Base-by-base conservation (phyloP, 345 rosid genomes). In the Anacardium occidentale region DNA sequence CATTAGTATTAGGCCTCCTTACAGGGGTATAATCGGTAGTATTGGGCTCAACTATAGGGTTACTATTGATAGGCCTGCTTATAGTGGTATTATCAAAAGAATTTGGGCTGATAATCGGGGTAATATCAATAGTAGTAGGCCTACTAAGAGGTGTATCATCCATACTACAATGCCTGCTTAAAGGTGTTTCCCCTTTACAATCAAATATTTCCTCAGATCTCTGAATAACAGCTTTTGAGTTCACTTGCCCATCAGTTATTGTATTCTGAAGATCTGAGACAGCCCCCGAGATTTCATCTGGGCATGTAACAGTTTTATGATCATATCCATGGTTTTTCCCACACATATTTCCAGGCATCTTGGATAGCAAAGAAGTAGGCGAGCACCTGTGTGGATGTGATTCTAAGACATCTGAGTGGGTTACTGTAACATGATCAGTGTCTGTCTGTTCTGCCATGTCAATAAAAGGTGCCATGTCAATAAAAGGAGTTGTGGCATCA, bases 401-500 rank as follows among this genome's bases (percentile, higher is more conserved):
- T 52, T 81, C 85, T 7, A 57, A 63, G 72, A 65, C 80, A 68
- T 88, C 87, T 48, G 67, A 50, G 73, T 73, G 68, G 56, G 75
- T 66, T 54, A 76, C 76, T 67, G 68, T 65, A 75, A 77, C 83
- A 64, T 75, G 79, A 68, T 82, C 85, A 37, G 82, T 72, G 58
- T 67, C 68, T 15, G 77, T 74, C 68, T 84, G 82, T 60, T 86
- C 90, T 14, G 77, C 61, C 93, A 76, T 71, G 81, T 76, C 89
- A 68, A 79, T 70, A 79, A 81, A 84, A 56, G 90, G 90, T 14
- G 77, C 61, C 93, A 76, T 71, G 81, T 76, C 89, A 68, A 79
- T 70, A 79, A 81, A 84, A 56, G 90, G 90, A 51, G 91, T 85
- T 69, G 88, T 81, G 55, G 91, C 94, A 79, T 89, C 96, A 77